Conservation (phyloP, 148 eudicot genomes). For the Vaccinium corymbosum region DNA sequence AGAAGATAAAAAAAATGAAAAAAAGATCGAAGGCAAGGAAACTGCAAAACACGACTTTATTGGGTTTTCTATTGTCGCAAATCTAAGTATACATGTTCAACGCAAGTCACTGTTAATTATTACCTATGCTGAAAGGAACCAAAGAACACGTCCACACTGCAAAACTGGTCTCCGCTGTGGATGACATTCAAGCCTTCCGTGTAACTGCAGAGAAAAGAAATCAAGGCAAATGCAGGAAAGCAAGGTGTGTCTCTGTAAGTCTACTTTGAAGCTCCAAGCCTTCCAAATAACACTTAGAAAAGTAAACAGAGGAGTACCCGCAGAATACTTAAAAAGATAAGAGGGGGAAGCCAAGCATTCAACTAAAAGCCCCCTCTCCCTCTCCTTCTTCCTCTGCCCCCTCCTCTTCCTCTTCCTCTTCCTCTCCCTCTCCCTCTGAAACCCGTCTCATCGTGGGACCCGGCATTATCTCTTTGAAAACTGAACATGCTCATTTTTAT, state of each 20-base stretch:
- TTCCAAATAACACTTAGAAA: background rate
- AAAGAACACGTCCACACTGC: background rate
- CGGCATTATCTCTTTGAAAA: conserved; percentile 49
- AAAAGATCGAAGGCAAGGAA: background rate
- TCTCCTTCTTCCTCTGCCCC: conserved; percentile 33
- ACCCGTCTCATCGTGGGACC: conserved; percentile 37
- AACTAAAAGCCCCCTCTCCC: background rate
- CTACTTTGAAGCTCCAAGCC: background rate
- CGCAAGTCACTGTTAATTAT: background rate
- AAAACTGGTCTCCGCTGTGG: background rate
- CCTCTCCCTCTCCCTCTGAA: conserved; percentile 59
- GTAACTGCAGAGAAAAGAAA: background rate
- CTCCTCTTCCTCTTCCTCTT: conserved; percentile 39
- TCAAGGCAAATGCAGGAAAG: background rate
- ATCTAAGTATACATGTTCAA: background rate
- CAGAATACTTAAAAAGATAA: background rate
- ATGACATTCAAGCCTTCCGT: background rate
- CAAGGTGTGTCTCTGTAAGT: background rate
- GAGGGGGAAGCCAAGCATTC: background rate
- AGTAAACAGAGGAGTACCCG: conserved; percentile 4
- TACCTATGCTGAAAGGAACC: background rate
- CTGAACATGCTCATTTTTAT: conserved; percentile 78
- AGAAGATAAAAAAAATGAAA: background rate
- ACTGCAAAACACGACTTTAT: background rate
- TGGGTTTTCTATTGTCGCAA: background rate